These are phyloP conservation scores for Bruguiera gymnorhiza DNA, from an alignment of 345 rosid genomes.

Conservation along the genomic window DNA sequence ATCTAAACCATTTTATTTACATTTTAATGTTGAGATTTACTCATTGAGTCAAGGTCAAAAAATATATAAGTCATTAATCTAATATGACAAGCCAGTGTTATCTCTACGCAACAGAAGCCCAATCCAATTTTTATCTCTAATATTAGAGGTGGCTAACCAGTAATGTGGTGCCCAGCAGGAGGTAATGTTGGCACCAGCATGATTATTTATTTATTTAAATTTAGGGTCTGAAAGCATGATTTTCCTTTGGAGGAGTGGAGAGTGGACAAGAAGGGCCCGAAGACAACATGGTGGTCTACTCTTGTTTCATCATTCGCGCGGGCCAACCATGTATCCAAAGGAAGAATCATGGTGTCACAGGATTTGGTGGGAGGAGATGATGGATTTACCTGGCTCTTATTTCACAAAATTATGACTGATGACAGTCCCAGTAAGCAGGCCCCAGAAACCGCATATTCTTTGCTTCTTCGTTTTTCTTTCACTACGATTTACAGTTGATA, in stretches of 20 bases:
- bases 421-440: background rate
- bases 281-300: background rate
- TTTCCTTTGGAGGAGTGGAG: background rate
- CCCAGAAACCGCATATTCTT: background rate
- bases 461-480: background rate
- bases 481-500: background rate
- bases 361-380: constrained; percentile 2
- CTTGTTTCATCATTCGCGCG: too few species aligned
- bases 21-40: too few species aligned
- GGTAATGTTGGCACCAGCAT: constrained; percentile 30
- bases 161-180: background rate
- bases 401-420: background rate
- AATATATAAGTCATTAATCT: too few species aligned
- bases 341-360: too few species aligned
- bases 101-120: too few species aligned
- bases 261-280: background rate
- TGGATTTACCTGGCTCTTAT: constrained; percentile 19
- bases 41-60: too few species aligned
- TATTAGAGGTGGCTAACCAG: background rate
- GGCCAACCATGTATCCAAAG: too few species aligned
- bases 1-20: too few species aligned
- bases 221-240: constrained; percentile 14
- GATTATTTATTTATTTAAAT: background rate
- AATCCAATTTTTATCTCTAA: background rate
- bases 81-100: too few species aligned